Conservation (phyloP, 2,329 filamentous ascomycete genomes). For the Dactylella cylindrospora region DNA sequence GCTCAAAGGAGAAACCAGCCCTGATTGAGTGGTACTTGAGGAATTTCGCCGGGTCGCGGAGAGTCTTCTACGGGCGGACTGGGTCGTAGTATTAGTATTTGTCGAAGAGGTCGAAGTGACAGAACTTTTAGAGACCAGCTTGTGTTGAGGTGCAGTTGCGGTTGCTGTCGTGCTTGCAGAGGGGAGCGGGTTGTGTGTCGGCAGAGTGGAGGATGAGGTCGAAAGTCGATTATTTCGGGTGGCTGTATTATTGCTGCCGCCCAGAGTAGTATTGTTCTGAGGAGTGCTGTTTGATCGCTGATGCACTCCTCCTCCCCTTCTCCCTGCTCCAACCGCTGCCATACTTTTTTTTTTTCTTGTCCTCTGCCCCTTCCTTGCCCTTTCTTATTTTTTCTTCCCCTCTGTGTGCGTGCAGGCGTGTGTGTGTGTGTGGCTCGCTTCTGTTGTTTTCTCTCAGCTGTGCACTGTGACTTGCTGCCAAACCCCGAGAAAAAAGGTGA, state of each 20-base stretch:
- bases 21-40: constrained; percentile 26
- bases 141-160: constrained; percentile 24
- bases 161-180: constrained; percentile 15
- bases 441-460: too few species aligned
- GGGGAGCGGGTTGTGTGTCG: neutral
- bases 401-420: too few species aligned
- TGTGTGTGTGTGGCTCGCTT: too few species aligned
- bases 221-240: constrained; percentile 42
- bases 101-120: constrained; percentile 14
- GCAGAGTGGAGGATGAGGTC: constrained; percentile 14
- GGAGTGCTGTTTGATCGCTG: constrained; percentile 43
- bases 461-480: too few species aligned
- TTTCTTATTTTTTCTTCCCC: too few species aligned
- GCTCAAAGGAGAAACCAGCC: constrained; percentile 32
- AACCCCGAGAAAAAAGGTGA: too few species aligned
- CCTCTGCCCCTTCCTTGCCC: constrained; percentile 10
- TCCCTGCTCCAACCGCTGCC: constrained; percentile 40
- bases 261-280: too few species aligned
- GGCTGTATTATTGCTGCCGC: constrained; percentile 26
- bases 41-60: constrained; percentile 40
- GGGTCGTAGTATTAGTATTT: constrained; percentile 1
- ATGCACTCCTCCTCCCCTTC: constrained; percentile 20
- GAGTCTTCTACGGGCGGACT: constrained; percentile 38
- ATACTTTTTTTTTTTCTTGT: constrained; percentile 31
- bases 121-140: constrained; percentile 12